Conservation (phyloP, 345 rosid species). For the Balakata baccata region DNA sequence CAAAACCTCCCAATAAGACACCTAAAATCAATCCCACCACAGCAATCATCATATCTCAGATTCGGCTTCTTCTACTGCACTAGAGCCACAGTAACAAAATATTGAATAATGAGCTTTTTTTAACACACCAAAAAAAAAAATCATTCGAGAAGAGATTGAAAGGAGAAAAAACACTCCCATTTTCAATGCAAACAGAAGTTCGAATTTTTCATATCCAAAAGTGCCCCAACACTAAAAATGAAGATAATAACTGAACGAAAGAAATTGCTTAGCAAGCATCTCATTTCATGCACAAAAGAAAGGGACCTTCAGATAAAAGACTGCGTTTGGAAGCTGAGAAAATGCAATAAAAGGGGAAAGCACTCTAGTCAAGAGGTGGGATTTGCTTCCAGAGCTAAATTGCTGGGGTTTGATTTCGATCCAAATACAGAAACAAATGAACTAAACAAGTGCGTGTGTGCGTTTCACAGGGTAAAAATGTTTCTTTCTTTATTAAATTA, state of each 20-base stretch:
- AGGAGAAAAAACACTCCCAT: neutral
- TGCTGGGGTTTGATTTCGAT: neutral
- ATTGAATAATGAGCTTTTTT: neutral
- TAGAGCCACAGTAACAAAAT: neutral
- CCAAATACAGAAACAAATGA: neutral
- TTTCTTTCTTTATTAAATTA: neutral
- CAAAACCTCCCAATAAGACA: constrained; percentile 21
- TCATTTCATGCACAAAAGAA: neutral
- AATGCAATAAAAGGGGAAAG: neutral
- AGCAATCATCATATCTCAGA: constrained; percentile 21
- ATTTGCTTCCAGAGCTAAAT: no score
- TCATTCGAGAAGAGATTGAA: constrained; percentile 1
- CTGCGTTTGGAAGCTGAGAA: constrained; percentile 10
- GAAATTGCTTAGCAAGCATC: neutral
- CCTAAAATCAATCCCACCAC: constrained; percentile 27
- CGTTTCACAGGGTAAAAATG: no score
- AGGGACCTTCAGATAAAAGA: neutral
- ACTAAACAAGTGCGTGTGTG: no score
- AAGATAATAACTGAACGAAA: no score
- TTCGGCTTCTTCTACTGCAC: neutral
- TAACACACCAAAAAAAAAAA: no score
- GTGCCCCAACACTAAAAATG: neutral
- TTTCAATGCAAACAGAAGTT: neutral
- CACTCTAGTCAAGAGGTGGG: neutral
- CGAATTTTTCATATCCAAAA: neutral